Evolutionary conservation across 371 early-diverging fungal species (phyloP), one percentile per base, ranked within the genome.

Genomic region (Mortierella sp.): DNA sequence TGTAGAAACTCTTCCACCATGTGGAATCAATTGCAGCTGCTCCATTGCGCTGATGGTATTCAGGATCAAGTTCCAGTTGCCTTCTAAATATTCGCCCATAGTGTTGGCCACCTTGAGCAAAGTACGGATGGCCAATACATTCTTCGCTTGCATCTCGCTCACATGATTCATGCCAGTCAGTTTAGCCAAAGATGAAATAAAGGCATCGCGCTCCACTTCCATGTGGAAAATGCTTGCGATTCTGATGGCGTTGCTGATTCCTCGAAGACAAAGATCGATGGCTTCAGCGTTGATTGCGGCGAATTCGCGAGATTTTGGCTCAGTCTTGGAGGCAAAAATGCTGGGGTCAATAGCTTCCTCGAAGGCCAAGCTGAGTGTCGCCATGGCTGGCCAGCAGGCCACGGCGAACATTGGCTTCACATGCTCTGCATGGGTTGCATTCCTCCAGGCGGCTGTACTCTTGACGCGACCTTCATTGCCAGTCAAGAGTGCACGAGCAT

Each of bases 341-440:
- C 88, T 89, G 11, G 82, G 69, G 62, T 91, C 90, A 21, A 91
- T 90, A 22, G 87, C 86, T 63, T 92, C 92, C 68, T 94, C 92
- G 33, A 94, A 85, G 40, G 92, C 88, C 32, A 86, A 77, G 60
- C 87, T 87, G 48, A 92, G 80, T 9, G 89, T 90, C 38, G 92
- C 88, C 67, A 94, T 84, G 69, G 91, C 75, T 53, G 91, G 83
- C 91, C 91, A 93, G 92, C 94, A 94, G 68, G 89, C 86, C 11
- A 90, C 80, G 63, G 89, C 88, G 84, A 94, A 91, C 94, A 94
- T 93, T 55, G 86, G 85, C 71, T 89, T 89, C 41, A 92, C 91
- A 73, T 94, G 94, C 69, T 92, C 93, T 52, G 86, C 87, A 72
- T 92, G 92, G 13, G 86, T 89, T 15, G 92, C 93, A 45, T 80